Evolutionary conservation across 306 rosid species (phyloP).

Genomic region (Hippophae rhamnoides): DNA sequence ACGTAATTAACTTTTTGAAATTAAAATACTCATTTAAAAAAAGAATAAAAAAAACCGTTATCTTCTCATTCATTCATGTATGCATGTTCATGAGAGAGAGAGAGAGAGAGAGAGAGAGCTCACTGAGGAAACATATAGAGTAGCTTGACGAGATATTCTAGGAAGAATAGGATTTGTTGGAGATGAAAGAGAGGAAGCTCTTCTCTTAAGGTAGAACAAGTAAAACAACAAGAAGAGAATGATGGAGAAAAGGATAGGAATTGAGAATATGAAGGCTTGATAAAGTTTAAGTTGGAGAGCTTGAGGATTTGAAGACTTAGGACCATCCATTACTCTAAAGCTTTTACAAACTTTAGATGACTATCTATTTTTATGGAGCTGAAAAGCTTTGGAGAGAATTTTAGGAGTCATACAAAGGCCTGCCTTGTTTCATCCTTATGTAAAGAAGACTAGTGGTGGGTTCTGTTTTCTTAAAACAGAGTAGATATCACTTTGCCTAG

Average conservation of each 20-base stretch:
- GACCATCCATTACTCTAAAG: slow-evolving; percentile 29
- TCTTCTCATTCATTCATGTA: background rate
- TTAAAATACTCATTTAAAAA: too few relatives aligned
- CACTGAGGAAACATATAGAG: slow-evolving; percentile 36
- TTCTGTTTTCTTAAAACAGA: background rate
- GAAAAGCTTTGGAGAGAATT: background rate
- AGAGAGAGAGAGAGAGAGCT: slow-evolving; percentile 16
- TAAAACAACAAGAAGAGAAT: slow-evolving; percentile 64
- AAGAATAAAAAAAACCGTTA: too few relatives aligned
- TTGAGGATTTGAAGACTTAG: slow-evolving; percentile 51
- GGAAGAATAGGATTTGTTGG: slow-evolving; percentile 39
- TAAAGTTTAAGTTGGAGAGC: slow-evolving; percentile 77
- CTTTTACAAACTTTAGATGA: background rate
- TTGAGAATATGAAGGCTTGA: slow-evolving; percentile 88
- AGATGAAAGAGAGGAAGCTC: slow-evolving; percentile 54
- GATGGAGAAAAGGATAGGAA: slow-evolving; percentile 76
- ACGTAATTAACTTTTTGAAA: too few relatives aligned
- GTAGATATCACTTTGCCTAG: background rate
- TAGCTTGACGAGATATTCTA: slow-evolving; percentile 19
- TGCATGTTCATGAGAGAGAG: background rate
- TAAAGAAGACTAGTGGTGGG: background rate
- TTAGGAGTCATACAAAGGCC: background rate
- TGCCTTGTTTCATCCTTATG: background rate
- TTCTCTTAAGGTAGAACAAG: slow-evolving; percentile 83
- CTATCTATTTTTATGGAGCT: background rate